Conservation (phyloP, 441 rosid genomes). For the Populus hybrid region DNA sequence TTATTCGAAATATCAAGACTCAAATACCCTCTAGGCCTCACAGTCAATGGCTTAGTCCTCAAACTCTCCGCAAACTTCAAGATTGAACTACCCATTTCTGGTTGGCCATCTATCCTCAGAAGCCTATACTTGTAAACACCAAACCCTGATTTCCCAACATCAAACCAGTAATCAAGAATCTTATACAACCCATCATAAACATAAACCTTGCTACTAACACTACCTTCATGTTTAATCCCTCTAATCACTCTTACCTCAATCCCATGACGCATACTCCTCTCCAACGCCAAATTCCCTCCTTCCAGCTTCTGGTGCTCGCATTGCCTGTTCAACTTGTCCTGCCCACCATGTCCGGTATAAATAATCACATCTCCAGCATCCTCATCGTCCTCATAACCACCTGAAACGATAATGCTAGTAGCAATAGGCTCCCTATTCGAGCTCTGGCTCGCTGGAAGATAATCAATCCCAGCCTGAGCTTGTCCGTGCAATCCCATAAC, state of each 20-base stretch:
- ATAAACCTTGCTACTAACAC: constrained; percentile 57
- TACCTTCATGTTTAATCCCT: constrained; percentile 65
- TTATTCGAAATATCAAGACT: constrained; percentile 67
- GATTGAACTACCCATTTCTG: constrained; percentile 73
- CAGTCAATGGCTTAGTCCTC: constrained; percentile 48
- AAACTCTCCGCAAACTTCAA: constrained; percentile 65
- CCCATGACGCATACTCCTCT: constrained; percentile 83
- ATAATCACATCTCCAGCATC: constrained; percentile 63
- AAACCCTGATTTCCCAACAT: constrained; percentile 89
- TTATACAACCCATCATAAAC: constrained; percentile 79
- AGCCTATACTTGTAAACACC: constrained; percentile 80
- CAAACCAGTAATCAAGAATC: constrained; percentile 86
- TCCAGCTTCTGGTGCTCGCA: constrained; percentile 69
- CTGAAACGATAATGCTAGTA: constrained; percentile 71
- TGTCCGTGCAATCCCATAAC: constrained; percentile 79
- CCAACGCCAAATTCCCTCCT: constrained; percentile 86
- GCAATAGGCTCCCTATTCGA: constrained; percentile 78
- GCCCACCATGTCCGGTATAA: constrained; percentile 92
- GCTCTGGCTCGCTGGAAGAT: constrained; percentile 54
- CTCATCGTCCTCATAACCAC: constrained; percentile 88
- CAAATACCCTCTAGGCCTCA: constrained; percentile 71
- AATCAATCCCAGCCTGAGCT: constrained; percentile 83
- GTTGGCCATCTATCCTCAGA: constrained; percentile 76
- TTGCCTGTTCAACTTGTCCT: constrained; percentile 59
- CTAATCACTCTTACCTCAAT: constrained; percentile 86